Evolutionary conservation across 345 rosid species (phyloP), one percentile per base, ranked within the genome.

Genomic region (Tarenaya hassleriana): DNA sequence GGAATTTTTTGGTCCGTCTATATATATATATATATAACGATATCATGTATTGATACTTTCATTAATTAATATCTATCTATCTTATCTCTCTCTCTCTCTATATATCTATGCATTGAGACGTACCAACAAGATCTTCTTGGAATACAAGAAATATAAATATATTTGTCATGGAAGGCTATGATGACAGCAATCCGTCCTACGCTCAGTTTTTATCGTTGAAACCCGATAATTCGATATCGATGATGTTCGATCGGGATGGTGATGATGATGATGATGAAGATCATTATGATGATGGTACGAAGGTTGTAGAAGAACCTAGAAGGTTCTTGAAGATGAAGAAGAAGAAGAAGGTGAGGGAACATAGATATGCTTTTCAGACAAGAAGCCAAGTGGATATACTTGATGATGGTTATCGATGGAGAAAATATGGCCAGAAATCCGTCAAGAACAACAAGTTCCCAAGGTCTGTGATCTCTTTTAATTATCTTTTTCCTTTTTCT

Each of bases 341-440:
- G 39, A 79, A 72, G n/a, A 83, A 76, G 69, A 84, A 84, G 75
- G 33, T 58, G 0, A 76, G 50, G 57, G 84, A 80, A 56, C 75
- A 75, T 10, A 82, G 68, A 68, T 80, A 48, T 60, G 94, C 94
- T 67, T 88, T 88, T 62, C 86, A 88, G 57, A 84, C 96, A 15
- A 77, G 96, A 50, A 88, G 94, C 64, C 88, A 78, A 55, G 96
- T 84, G 21, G 96, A 88, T 77, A 77, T 88, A 13, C 90, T 88
- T 27, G 96, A 88, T 60, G 96, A 88, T 78, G 96, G 96, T 11
- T 88, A 84, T 68, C 68, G 96, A 58, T 88, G 96, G 94, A 78
- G 96, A 60, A 88, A 88, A 51, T 88, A 88, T 63, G 94, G 96
- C 4, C 94, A 84, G 55, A 88, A 84, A 31, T 90, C 90, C 1